Evolutionary conservation across 768 basidiomycete genomes (phyloP).

Genomic region (Psilocybe subaeruginosa): DNA sequence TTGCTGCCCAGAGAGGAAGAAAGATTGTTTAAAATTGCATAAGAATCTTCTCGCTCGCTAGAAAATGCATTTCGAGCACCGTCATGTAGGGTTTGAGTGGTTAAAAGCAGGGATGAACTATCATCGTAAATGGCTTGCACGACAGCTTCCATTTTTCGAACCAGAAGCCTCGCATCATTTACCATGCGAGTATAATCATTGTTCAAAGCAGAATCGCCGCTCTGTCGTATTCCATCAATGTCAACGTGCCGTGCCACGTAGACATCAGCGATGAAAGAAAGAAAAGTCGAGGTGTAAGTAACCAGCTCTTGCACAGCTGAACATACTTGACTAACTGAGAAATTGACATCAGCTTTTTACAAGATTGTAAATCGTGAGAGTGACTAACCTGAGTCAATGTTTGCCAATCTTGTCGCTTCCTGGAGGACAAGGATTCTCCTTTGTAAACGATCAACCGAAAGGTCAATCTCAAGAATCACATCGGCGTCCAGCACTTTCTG

Average conservation of each 20-base stretch:
- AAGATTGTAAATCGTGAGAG: neutral
- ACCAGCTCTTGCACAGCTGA: conserved; percentile 53
- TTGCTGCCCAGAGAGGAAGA: conserved; percentile 58
- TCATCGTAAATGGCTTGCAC: conserved; percentile 81
- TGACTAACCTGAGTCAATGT: conserved; percentile 40
- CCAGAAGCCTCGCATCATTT: conserved; percentile 66
- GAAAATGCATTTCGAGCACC: conserved; percentile 29
- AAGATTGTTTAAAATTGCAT: conserved; percentile 53
- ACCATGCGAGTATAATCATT: conserved; percentile 65
- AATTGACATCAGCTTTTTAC: neutral
- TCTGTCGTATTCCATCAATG: conserved; percentile 70
- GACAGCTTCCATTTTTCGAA: conserved; percentile 70
- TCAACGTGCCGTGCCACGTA: conserved; percentile 84
- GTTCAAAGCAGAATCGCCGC: conserved; percentile 45
- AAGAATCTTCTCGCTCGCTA: conserved; percentile 34
- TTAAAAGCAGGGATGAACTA: conserved; percentile 58
- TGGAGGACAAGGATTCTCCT: conserved; percentile 46
- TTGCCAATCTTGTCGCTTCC: conserved; percentile 31
- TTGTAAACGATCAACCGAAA: conserved; percentile 50
- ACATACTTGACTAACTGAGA: conserved; percentile 43
- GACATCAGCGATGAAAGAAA: conserved; percentile 66
- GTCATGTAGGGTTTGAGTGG: conserved; percentile 55
- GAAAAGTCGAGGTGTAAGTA: conserved; percentile 57
- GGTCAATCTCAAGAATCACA: conserved; percentile 57
- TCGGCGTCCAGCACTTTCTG: conserved; percentile 51